Percentiles rank a stretch among this genome's conserved stretches.
Conservation (phyloP, 345 rosid species). For the Salix exigua region DNA sequence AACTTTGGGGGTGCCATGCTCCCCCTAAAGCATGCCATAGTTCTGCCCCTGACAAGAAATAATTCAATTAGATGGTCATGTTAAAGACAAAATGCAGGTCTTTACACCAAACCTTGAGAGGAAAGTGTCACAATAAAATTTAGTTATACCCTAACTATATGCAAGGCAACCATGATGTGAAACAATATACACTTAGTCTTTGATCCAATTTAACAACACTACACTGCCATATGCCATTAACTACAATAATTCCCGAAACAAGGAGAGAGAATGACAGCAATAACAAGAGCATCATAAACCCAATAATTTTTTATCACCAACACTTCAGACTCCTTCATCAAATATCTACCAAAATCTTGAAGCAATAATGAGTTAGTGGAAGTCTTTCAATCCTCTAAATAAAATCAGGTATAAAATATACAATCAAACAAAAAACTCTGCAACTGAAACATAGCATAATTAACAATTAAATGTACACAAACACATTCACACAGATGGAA, state of each 20-base stretch:
- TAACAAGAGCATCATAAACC: not conserved
- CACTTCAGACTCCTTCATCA: not conserved
- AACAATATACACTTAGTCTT: not conserved
- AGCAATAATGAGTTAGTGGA: not conserved
- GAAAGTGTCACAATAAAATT: not conserved
- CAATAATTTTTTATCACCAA: not conserved
- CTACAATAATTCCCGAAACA: not conserved
- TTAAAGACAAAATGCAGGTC: not conserved
- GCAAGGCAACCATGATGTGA: not conserved
- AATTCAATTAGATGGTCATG: not conserved
- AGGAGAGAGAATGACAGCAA: not conserved
- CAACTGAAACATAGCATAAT: not conserved
- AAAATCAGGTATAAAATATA: not conserved
- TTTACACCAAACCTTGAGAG: not conserved
- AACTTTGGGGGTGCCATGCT: too few relatives aligned
- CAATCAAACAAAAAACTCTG: not conserved
- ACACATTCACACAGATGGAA: constrained; percentile 2
- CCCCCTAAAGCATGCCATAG: too few relatives aligned
- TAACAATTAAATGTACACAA: not conserved
- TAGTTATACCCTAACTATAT: not conserved
- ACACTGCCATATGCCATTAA: not conserved
- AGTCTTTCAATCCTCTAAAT: not conserved
- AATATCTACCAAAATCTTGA: not conserved
- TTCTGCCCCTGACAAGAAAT: not conserved
- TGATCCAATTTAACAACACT: not conserved